phyloP scores from a whole-genome alignment of 179 eudicot species.

The Drosera spatulata region DNA sequence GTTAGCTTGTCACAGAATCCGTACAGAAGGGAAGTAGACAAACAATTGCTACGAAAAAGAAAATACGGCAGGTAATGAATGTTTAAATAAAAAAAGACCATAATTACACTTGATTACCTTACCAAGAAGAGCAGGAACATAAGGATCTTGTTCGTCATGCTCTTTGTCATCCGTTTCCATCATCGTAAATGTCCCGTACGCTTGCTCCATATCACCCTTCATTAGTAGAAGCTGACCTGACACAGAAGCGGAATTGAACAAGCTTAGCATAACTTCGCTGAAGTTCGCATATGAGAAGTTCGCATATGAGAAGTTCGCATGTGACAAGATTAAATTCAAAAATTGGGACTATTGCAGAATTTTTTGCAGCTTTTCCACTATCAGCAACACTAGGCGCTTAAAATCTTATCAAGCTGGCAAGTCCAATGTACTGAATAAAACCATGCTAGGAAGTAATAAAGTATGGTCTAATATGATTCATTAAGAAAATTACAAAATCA shows the following conservation, averaged over 20 bases:
- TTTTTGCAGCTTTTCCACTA: too few species aligned
- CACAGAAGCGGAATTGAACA: background rate
- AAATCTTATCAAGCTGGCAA: too few species aligned
- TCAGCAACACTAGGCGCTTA: too few species aligned
- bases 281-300: too few species aligned
- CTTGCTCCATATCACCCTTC: constrained; percentile 84
- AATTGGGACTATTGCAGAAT: too few species aligned
- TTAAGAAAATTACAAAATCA: too few species aligned
- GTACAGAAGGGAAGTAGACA: background rate
- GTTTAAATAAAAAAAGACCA: background rate
- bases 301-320: too few species aligned
- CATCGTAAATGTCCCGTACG: constrained; percentile 66
- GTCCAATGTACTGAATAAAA: too few species aligned
- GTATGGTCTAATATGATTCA: too few species aligned
- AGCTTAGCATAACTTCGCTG: too few species aligned
- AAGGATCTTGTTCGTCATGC: constrained; percentile 25
- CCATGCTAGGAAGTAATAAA: too few species aligned
- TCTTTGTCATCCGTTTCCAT: constrained; percentile 63
- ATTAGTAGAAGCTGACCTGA: constrained; percentile 94
- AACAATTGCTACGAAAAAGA: background rate
- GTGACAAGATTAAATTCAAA: too few species aligned
- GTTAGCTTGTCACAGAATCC: background rate
- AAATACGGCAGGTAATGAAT: background rate
- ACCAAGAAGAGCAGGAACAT: constrained; percentile 98
- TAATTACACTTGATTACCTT: constrained; percentile 45